Percentiles rank a stretch among this genome's conserved stretches.
These are phyloP conservation scores for Geosmithia putterillii DNA, from an alignment of 2,329 filamentous ascomycete species.

Conservation along the genomic window DNA sequence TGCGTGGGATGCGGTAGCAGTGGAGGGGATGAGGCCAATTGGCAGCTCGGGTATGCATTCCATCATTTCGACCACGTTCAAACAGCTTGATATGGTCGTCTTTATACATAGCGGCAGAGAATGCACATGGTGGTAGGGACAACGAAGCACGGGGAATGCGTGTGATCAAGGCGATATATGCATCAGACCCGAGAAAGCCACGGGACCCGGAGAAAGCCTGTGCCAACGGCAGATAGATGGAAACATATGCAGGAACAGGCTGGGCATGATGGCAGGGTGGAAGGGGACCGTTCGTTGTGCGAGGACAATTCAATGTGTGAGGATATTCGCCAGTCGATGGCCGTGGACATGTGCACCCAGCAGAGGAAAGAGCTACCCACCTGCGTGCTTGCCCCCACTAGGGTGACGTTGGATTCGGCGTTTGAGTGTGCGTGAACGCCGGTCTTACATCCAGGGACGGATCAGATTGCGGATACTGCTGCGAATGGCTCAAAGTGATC, in stretches of 20 bases:
- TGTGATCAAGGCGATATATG: not conserved
- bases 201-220: not conserved
- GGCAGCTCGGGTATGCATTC: not conserved
- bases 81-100: not conserved
- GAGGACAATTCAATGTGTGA: not conserved
- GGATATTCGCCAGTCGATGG: not conserved
- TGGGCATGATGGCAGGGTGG: not conserved
- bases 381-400: not conserved
- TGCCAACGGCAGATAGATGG: not conserved
- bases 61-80: not conserved
- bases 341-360: not conserved
- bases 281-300: no score
- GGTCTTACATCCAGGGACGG: not conserved
- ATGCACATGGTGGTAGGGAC: not conserved
- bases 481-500: no score
- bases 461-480: no score
- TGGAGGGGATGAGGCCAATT: not conserved
- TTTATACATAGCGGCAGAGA: not conserved
- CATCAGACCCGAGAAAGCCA: not conserved
- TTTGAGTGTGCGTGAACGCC: not conserved
- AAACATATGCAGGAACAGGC: not conserved
- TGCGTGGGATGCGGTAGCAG: not conserved
- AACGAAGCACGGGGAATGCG: not conserved
- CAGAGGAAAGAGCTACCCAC: not conserved
- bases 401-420: not conserved